These are phyloP conservation scores for Penicillium janthinellum DNA, from an alignment of 2,329 filamentous ascomycete genomes.

Conservation along the genomic window DNA sequence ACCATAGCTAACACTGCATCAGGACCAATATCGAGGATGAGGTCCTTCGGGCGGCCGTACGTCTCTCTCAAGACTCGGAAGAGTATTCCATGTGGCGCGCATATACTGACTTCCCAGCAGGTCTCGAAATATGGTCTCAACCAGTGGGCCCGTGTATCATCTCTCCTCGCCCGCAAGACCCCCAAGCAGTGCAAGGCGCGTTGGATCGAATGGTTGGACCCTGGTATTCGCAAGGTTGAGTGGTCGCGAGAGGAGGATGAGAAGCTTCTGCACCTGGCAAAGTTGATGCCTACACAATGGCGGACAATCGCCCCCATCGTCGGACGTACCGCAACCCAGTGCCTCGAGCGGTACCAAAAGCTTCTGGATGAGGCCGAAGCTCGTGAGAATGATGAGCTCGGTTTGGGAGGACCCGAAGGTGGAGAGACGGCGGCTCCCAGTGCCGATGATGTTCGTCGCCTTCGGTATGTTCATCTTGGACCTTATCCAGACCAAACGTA, in stretches of 20 bases:
- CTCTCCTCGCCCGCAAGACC: conserved; percentile 93
- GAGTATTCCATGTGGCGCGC: background rate
- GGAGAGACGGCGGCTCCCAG: conserved; percentile 84
- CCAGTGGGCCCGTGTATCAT: conserved; percentile 98
- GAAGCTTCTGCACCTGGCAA: conserved; percentile 92
- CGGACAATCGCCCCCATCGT: conserved; percentile 96
- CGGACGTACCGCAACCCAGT: conserved; percentile 94
- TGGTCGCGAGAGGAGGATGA: conserved; percentile 99
- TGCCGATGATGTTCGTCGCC: conserved; percentile 84
- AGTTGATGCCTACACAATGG: conserved; percentile 99
- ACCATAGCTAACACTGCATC: conserved; percentile 21
- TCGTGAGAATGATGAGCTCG: conserved; percentile 77
- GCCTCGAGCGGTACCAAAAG: conserved; percentile 94
- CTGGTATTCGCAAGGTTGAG: conserved; percentile 96
- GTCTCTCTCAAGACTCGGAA: conserved; percentile 9
- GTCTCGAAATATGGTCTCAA: conserved; percentile 92
- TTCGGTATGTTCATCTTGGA: conserved; percentile 56
- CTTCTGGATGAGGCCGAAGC: conserved; percentile 94
- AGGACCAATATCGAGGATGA: conserved; percentile 80
- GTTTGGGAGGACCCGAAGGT: conserved; percentile 75
- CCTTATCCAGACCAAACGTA: background rate
- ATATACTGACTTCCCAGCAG: conserved; percentile 26
- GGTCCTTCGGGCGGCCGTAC: conserved; percentile 85
- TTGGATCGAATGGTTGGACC: conserved; percentile 98
- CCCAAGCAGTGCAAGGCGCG: conserved; percentile 98